Evolutionary conservation across 75 land plant genomes (phyloP).

Genomic region (Cryptomeria japonica): DNA sequence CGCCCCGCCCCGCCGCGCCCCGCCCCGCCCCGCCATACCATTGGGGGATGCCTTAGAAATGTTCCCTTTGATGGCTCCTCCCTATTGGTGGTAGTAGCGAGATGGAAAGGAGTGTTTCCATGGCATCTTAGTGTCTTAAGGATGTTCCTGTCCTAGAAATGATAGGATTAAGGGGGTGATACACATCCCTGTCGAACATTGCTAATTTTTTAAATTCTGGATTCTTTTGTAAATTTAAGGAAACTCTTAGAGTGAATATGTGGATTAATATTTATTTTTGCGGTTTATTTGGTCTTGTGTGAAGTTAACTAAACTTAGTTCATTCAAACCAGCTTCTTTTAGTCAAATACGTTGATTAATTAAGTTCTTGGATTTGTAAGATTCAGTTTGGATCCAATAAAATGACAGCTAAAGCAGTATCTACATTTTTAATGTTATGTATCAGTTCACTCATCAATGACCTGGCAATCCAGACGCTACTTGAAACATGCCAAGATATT

Average conservation of each 20-base stretch:
- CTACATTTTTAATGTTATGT: neutral
- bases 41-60: too few relatives aligned
- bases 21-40: too few relatives aligned
- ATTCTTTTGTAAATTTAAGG: neutral
- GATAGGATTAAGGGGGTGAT: too few relatives aligned
- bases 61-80: too few relatives aligned
- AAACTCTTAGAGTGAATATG: neutral
- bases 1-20: too few relatives aligned
- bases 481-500: slow-evolving; percentile 7
- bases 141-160: too few relatives aligned
- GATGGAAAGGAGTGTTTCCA: too few relatives aligned
- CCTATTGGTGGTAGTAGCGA: too few relatives aligned
- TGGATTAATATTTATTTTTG: neutral
- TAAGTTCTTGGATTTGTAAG: neutral
- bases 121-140: too few relatives aligned
- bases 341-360: neutral
- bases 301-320: neutral
- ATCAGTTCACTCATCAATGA: slow-evolving; percentile 11
- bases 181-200: neutral
- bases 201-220: neutral
- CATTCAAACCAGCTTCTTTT: neutral
- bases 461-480: slow-evolving; percentile 8
- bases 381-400: neutral
- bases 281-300: neutral
- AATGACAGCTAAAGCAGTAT: neutral